Conservation (phyloP, 768 basidiomycete species). For the Rubroboletus satanas region DNA sequence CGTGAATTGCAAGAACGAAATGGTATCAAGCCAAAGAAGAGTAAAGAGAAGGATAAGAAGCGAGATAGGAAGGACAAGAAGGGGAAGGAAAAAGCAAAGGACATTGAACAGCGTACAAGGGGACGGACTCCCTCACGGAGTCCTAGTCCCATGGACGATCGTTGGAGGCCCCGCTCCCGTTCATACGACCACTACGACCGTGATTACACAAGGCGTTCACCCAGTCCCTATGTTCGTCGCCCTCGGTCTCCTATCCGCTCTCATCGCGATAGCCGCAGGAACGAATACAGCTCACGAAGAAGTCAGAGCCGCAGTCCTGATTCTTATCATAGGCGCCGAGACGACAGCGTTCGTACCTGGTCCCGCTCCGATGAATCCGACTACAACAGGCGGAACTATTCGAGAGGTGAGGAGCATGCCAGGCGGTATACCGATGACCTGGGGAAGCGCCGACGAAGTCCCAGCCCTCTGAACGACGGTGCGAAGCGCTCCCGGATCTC, state of each 20-base stretch:
- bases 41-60: constrained; percentile 58
- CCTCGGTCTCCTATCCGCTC: constrained; percentile 44
- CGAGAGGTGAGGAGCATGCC: constrained; percentile 25
- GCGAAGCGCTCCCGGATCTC: constrained; percentile 52
- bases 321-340: constrained; percentile 11
- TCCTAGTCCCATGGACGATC: constrained; percentile 26
- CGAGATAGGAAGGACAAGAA: constrained; percentile 49
- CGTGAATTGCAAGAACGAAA: constrained; percentile 76
- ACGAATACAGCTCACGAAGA: constrained; percentile 24
- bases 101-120: constrained; percentile 34
- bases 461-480: constrained; percentile 31
- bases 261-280: constrained; percentile 18
- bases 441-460: constrained; percentile 38
- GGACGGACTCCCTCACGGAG: constrained; percentile 30
- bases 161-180: constrained; percentile 29
- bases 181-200: constrained; percentile 29
- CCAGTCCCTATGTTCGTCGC: constrained; percentile 43
- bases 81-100: constrained; percentile 22
- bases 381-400: constrained; percentile 32
- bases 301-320: constrained; percentile 32
- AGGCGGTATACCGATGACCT: constrained; percentile 28
- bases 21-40: constrained; percentile 78
- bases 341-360: constrained; percentile 36
- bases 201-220: constrained; percentile 36
- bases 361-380: constrained; percentile 53